A percentile compares a stretch with the other conserved stretches of the same genome.
Evolutionary conservation across 2,329 filamentous ascomycete species (phyloP).

Genomic region (Sporothrix humicola): DNA sequence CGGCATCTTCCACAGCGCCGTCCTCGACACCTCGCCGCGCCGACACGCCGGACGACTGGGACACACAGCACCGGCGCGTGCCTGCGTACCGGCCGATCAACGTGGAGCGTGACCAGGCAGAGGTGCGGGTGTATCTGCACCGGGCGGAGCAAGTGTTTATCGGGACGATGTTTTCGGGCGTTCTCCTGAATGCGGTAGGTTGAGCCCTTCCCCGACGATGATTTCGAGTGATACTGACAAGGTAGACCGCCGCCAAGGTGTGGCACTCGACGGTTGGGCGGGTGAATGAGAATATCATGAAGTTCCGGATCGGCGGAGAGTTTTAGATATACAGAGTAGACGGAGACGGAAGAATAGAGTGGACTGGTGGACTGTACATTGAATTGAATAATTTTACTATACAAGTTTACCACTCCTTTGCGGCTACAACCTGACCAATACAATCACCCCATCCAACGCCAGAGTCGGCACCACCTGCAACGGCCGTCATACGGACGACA

Average conservation of each 20-base stretch:
- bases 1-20: neutral
- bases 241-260: neutral
- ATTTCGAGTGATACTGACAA: neutral
- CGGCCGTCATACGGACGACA: constrained; percentile 50
- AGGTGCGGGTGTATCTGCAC: constrained; percentile 7
- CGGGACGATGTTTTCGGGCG: constrained; percentile 9
- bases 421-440: neutral
- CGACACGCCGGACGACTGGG: neutral
- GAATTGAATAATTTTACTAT: neutral
- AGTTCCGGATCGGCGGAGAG: neutral
- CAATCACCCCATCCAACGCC: constrained; percentile 55
- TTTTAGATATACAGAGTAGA: neutral
- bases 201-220: too few relatives aligned
- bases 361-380: neutral
- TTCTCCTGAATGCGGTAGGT: neutral
- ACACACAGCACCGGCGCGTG: neutral
- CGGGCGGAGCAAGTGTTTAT: constrained; percentile 5
- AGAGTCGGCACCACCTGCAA: constrained; percentile 39
- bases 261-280: neutral
- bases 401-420: neutral
- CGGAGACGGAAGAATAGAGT: neutral
- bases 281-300: neutral
- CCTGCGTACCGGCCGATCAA: constrained; percentile 11
- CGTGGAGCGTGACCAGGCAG: neutral
- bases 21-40: constrained; percentile 37